Evolutionary conservation across 106 monocot genomes (phyloP), one percentile per base, ranked within the genome.

Genomic region (Dioscorea alata): DNA sequence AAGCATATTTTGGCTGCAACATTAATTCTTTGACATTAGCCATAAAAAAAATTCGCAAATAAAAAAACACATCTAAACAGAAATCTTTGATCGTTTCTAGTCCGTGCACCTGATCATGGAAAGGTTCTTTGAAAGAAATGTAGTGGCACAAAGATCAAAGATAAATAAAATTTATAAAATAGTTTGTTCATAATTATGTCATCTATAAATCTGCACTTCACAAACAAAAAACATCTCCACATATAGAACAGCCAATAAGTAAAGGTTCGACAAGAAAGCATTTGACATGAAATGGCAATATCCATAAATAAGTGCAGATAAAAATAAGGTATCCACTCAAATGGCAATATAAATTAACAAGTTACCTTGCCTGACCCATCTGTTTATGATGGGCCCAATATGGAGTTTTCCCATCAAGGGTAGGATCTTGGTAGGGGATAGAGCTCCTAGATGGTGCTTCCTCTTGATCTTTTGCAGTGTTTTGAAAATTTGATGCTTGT

Each of bases 1-100:
- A 48, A 87, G 87, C 83, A 90, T 85, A 79, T 90, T 85, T 81
- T 92, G 86, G 57, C 92, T 97, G 82, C 83, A 97, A 62, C 57
- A 24, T 8, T 2, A 42, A 42, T 42, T 42, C 2, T 42, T 42
- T 42, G 42, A 42, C 42, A 8, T 42, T 6, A 42, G 28, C 24
- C 58, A 53, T 74, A 14, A 73, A 64, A 66, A 33, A 57, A 54
- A 5, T 54, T 54, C 13, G 15, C 19, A 54, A 18, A 54, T 19
- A 54, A 18, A 54, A 54, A 18, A 14, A 54, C 54, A 54, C 7
- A 42, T 2, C 10, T 6, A 42, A 8, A 6, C 6, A 42, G 42
- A 42, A 3, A 42, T 6, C 42, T 42, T 6, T 42, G 6, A 42
- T 42, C 9, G 5, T 42, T 8, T 42, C 42, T 2, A 8, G 42